These are phyloP conservation scores for Eucalyptus pauciflora DNA, from an alignment of 345 rosid genomes.

Conservation along the genomic window DNA sequence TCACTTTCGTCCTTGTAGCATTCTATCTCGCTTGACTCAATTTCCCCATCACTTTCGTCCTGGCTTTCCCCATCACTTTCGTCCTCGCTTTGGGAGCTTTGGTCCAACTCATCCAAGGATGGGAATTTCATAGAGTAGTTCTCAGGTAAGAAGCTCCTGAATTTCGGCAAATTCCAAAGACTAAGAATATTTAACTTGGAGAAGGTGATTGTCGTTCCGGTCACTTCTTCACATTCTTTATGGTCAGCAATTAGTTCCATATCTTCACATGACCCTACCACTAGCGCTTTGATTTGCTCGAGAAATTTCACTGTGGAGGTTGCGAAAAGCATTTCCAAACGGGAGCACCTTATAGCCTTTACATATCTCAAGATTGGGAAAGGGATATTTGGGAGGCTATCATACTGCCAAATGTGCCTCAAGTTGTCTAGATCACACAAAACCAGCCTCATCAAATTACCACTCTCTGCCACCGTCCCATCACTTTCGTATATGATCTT, in stretches of 20 bases:
- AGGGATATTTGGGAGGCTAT: background rate
- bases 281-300: background rate
- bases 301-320: background rate
- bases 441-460: background rate
- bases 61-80: no score
- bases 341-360: rapidly evolving
- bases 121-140: rapidly evolving
- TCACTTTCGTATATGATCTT: background rate
- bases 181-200: rapidly evolving
- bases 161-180: background rate
- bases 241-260: background rate
- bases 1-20: no score
- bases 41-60: no score
- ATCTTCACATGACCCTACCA: background rate
- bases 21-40: no score
- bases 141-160: background rate
- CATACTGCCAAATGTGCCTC: background rate
- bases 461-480: rapidly evolving
- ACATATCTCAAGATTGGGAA: background rate
- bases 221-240: background rate
- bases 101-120: background rate
- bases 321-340: background rate
- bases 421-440: background rate
- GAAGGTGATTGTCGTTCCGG: background rate
- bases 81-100: no score